Base-by-base conservation (phyloP, 1,139 yeast species). In the Lodderomyces oxycetoniae region DNA sequence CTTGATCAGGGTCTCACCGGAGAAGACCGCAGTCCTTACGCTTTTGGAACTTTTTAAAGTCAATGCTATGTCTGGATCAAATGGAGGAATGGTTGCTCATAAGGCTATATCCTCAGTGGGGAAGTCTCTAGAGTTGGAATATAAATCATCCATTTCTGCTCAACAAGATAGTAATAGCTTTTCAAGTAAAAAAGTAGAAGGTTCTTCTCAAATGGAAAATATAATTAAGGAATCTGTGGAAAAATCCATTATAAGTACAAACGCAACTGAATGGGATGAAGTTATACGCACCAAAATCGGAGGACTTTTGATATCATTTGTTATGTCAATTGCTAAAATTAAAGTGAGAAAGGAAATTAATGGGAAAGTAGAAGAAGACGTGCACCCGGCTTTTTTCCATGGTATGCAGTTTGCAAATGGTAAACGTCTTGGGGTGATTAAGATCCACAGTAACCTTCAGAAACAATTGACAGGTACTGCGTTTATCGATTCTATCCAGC, bases 351-450 rank as follows among this genome's bases (percentile, higher is more conserved):
- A 61, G 1, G 85, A 86, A 10, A 63, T 75, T 34, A 26, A 28
- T n/a, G 26, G 25, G 5, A 4, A 15, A 14, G 55, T 57, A 2
- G 81, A 84, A 16, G 60, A 62, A 28, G 95, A 91, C 21, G 66
- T 72, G 31, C 91, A 88, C 7, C 96, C 97, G 1, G 98, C 97
- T 1, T 83, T 93, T 53, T 82, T 79, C 43, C 97, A 91, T 52
- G 75, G 87, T 3, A 88, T 85, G 56, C 94, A 86, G 54, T 87
- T 80, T 50, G 72, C 76, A 35, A 73, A 74, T 39, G 96, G 97
- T 24, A 78, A 78, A 41, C 80, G 80, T 49, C 60, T 87, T 22
- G 99, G 99, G 25, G 80, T 89, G 8, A 63, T 91, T 40, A 82
- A 80, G 45, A 63, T 87, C 6, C 96, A 91, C 54, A 77, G 77